A percentile compares a stretch with the other conserved stretches of the same genome.
Conservation (phyloP, 176 grass and related monocot genomes). For the Echinochloa phyllopogon region DNA sequence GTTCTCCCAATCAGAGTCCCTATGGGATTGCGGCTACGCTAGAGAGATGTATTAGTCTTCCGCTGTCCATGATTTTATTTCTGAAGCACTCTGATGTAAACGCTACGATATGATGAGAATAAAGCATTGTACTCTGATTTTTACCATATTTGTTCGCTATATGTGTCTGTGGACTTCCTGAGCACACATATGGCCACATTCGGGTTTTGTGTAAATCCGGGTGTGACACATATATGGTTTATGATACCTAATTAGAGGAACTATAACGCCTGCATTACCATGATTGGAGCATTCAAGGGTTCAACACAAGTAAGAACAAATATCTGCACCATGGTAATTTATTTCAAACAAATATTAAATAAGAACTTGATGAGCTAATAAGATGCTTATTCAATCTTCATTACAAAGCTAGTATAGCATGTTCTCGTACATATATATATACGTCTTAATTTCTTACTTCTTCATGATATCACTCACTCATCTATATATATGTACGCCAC, state of each 20-base stretch:
- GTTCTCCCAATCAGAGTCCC: too few relatives aligned
- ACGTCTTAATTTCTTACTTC: background rate
- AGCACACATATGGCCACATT: too few relatives aligned
- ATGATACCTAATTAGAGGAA: background rate
- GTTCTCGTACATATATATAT: conserved; percentile 31
- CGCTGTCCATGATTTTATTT: too few relatives aligned
- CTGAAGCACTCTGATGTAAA: too few relatives aligned
- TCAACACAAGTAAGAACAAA: background rate
- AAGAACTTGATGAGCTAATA: background rate
- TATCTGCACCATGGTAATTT: background rate
- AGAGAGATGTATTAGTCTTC: too few relatives aligned
- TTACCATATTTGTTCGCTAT: too few relatives aligned
- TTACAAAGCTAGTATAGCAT: conserved; percentile 11
- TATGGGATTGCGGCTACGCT: too few relatives aligned
- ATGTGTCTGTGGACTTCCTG: too few relatives aligned
- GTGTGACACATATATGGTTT: too few relatives aligned
- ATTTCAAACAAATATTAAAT: conserved; percentile 19
- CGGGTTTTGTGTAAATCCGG: too few relatives aligned
- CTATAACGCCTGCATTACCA: background rate
- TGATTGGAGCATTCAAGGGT: background rate
- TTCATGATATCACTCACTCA: conserved; percentile 11
- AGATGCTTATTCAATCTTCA: conserved; percentile 11
- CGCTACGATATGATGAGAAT: too few relatives aligned
- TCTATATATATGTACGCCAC: conserved; percentile 35
- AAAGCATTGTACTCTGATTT: too few relatives aligned